Evolutionary conservation across 1,284 basidiomycete species (phyloP), one percentile per base, ranked within the genome.

Genomic region (Pisolithus thermaeus): DNA sequence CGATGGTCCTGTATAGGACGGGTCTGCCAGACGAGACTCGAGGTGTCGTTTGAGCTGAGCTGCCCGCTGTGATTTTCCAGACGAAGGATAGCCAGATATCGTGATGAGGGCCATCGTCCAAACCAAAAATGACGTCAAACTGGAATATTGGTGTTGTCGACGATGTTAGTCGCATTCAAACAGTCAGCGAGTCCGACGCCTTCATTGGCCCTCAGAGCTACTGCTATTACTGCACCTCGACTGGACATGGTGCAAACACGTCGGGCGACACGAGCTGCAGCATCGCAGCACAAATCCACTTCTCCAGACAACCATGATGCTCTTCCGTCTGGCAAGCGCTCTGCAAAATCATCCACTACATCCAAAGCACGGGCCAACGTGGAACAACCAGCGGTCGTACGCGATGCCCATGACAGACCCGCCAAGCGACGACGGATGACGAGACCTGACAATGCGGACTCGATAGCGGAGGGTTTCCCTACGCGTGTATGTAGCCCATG

Each of bases 41-140:
- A 98, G 74, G 59, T 81, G 77, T 2, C 64, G 59, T 42, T 77
- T 76, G 49, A 98, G 76, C 64, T 93, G 82, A 1, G 69, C 57
- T 1, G 85, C 85, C 43, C 93, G 74, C n/a, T 69, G 75, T 0
- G 88, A 81, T 68, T 98, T 97, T 50, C 96, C 95, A 40, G 88
- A 87, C 60, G 78, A 85, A 0, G 96, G 95, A 68, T 82, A 93
- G 9, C 96, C 96, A n/a, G 89, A 83, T 39, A 98, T 76, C 3
- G 93, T 95, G 58, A 99, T 75, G 49, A 98, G 78, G n/a, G 95
- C 93, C 95, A 98, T 98, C 40, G 23, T 25, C 23, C 23, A 27
- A 27, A 27, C 9, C 23, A 43, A 16, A 18, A 27, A 43, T 43
- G 20, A 25, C 16, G 39, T 20, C 39, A 20, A 18, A 40, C 3